phyloP scores from a whole-genome alignment of 805 yeast species.

The Jamesozyma rosinii region DNA sequence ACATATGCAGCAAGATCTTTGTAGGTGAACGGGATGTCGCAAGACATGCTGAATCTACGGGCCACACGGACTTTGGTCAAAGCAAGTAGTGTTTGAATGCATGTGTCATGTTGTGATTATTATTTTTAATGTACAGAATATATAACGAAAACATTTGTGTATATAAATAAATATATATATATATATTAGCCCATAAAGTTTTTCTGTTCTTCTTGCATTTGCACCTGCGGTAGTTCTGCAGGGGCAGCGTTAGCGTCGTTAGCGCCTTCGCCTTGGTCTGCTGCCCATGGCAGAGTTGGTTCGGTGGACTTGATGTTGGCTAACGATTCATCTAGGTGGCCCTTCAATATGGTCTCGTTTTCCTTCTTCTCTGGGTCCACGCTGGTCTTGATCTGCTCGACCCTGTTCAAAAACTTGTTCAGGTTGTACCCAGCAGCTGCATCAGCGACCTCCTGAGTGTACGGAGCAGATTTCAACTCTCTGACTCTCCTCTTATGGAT shows the following conservation, averaged over 20 bases:
- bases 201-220: neutral
- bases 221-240: neutral
- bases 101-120: too few species aligned
- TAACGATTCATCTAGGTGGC: conserved; percentile 22
- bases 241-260: neutral
- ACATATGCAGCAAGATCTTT: conserved; percentile 42
- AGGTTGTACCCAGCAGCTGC: conserved; percentile 82
- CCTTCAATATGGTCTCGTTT: conserved; percentile 34
- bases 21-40: conserved; percentile 58
- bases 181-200: conserved; percentile 5
- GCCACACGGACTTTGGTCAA: conserved; percentile 58
- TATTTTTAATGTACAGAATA: neutral
- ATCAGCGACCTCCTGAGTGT: conserved; percentile 78
- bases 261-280: too few species aligned
- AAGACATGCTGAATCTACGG: conserved; percentile 52
- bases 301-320: conserved; percentile 26
- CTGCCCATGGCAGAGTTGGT: conserved; percentile 26
- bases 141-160: neutral
- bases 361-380: conserved; percentile 39
- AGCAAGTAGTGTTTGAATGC: conserved; percentile 20
- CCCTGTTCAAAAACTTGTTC: conserved; percentile 53
- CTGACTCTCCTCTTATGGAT: conserved; percentile 81
- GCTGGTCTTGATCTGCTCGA: conserved; percentile 47
- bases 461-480: conserved; percentile 67
- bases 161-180: conserved; percentile 2